Evolutionary conservation across 495 filamentous ascomycete species (phyloP), one percentile per base, ranked within the genome.

Genomic region (Daldinia bambusicola): DNA sequence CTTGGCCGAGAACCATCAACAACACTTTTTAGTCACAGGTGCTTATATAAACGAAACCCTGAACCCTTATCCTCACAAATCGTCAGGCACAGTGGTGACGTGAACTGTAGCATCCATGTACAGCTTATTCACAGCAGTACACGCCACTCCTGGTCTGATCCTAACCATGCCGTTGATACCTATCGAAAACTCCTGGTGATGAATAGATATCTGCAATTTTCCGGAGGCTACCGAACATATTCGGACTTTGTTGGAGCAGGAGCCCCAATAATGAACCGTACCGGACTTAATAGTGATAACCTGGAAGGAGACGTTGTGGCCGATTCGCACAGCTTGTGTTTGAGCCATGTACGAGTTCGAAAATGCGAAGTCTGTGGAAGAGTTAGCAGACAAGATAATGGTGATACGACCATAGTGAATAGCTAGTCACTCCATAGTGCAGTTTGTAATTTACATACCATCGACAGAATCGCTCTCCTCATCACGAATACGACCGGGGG

Each of bases 321-420:
- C 66, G 6, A 81, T 76, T 1, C 58, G 65, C 5, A 80, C 69
- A 0, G 61, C 59, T 10, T 77, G 64, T 41, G 69, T 66, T 32
- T 73, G 71, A 4, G 74, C 63, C 6, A 83, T 73, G 62, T 75
- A 82, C 6, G 81, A 52, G n/a, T 79, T 80, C 12, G 82, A 84
- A 66, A 77, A 83, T 16, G 79, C 80, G 18, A 81, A 65, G 16
- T 74, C 79, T 80, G 32, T 12, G 20, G 34, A 12, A 8, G 4
- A 1, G 30, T 45, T 32, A 63, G 63, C 12, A 18, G 26, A 0
- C 9, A 6, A 36, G 1, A 36, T 36, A 36, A 36, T 1, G 5
- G 34, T 6, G 5, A 36, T 26, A 26, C 26, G 26, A 26, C 26
- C 26, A 1, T 26, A 26, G 26, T 32, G 34, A 14, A n/a, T n/a